These are phyloP conservation scores for Zygosaccharomyces sapae DNA, from an alignment of 1,139 yeast genomes.

Conservation along the genomic window DNA sequence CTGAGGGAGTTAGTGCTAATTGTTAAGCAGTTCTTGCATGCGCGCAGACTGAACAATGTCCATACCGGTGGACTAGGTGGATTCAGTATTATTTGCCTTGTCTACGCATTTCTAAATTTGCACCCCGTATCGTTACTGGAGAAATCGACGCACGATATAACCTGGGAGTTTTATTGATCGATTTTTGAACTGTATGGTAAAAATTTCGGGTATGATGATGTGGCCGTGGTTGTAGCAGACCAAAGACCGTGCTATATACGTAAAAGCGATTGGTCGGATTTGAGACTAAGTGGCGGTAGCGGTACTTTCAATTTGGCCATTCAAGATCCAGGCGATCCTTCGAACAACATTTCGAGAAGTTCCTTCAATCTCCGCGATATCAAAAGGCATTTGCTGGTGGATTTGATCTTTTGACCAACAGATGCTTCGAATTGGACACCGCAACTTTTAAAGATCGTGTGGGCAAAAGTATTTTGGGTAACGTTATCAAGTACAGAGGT, in stretches of 20 bases:
- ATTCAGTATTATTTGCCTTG: slow-evolving; percentile 82
- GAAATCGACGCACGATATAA: slow-evolving; percentile 69
- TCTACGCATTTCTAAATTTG: slow-evolving; percentile 70
- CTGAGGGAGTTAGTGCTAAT: slow-evolving; percentile 78
- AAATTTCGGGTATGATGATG: slow-evolving; percentile 80
- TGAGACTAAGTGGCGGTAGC: slow-evolving; percentile 41
- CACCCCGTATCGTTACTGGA: slow-evolving; percentile 75
- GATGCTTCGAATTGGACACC: slow-evolving; percentile 54
- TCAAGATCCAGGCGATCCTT: slow-evolving; percentile 83
- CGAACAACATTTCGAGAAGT: slow-evolving; percentile 81
- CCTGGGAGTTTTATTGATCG: slow-evolving; percentile 82
- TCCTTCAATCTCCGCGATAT: slow-evolving; percentile 77
- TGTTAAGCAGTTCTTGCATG: slow-evolving; percentile 82
- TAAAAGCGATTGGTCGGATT: slow-evolving; percentile 52
- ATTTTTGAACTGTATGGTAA: slow-evolving; percentile 94
- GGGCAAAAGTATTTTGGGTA: slow-evolving; percentile 75
- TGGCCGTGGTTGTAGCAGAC: slow-evolving; percentile 58
- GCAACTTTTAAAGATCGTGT: slow-evolving; percentile 64
- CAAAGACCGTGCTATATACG: slow-evolving; percentile 54
- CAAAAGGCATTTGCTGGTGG: slow-evolving; percentile 89
- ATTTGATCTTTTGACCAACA: slow-evolving; percentile 68
- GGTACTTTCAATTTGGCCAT: slow-evolving; percentile 68
- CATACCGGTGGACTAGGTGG: slow-evolving; percentile 97
- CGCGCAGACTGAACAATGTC: slow-evolving; percentile 78
- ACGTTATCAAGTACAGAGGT: slow-evolving; percentile 72